These are phyloP conservation scores for Thalassiosira hispida DNA, from an alignment of 352 stramenopile species.

Conservation along the genomic window DNA sequence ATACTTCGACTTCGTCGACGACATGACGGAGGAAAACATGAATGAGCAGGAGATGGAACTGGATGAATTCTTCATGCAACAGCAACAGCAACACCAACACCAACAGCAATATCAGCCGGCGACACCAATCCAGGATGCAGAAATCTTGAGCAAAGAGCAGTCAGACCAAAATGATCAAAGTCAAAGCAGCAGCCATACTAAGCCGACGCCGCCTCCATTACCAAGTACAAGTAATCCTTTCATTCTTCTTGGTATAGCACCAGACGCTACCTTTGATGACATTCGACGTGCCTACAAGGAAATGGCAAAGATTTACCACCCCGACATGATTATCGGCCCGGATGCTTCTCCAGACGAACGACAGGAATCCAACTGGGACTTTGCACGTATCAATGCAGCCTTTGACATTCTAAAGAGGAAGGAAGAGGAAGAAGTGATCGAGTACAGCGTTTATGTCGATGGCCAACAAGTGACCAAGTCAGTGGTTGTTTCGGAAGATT, in stretches of 20 bases:
- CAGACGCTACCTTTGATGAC: slow-evolving; percentile 11
- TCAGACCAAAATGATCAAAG: background rate
- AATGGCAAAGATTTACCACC: slow-evolving; percentile 46
- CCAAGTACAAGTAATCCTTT: slow-evolving; percentile 33
- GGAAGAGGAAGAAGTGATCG: slow-evolving; percentile 25
- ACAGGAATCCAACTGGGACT: slow-evolving; percentile 21
- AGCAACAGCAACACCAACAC: background rate
- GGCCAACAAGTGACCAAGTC: slow-evolving; percentile 13
- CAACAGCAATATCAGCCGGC: no score
- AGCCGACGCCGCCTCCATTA: slow-evolving; percentile 4
- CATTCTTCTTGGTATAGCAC: slow-evolving; percentile 24
- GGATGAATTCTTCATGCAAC: no score
- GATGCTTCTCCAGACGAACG: slow-evolving; percentile 27
- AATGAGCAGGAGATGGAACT: slow-evolving; percentile 4
- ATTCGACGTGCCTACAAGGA: slow-evolving; percentile 43
- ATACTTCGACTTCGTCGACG: background rate
- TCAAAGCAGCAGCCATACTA: background rate
- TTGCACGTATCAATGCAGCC: slow-evolving; percentile 41
- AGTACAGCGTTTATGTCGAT: slow-evolving; percentile 32
- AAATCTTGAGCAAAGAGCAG: slow-evolving; percentile 23
- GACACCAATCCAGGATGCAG: slow-evolving; percentile 22
- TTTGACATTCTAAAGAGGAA: slow-evolving; percentile 34
- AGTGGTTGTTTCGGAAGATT: slow-evolving; percentile 14
- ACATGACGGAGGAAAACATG: background rate
- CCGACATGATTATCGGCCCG: slow-evolving; percentile 26